Evolutionary conservation across 2,329 filamentous ascomycete genomes (phyloP).

Genomic region (Pseudogymnoascus verrucosus): DNA sequence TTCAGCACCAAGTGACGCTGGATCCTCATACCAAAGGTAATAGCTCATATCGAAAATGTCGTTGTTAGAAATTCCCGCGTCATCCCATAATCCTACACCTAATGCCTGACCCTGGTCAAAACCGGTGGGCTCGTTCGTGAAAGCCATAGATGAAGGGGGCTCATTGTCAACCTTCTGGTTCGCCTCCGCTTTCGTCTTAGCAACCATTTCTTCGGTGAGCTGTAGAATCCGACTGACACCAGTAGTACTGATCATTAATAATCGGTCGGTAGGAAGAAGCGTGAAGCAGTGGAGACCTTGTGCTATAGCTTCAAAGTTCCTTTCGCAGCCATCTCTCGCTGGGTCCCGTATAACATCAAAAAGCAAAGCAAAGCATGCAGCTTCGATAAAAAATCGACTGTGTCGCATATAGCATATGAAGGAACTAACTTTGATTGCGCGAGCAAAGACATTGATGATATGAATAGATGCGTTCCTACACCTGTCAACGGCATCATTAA

Average conservation of each 20-base stretch:
- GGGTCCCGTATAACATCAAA: slow-evolving; percentile 11
- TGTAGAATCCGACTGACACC: slow-evolving; percentile 9
- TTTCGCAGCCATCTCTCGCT: not conserved
- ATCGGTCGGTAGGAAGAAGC: not conserved
- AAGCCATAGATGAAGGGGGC: not conserved
- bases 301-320: slow-evolving; percentile 3
- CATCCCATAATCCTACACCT: slow-evolving; percentile 5
- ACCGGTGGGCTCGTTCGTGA: not conserved
- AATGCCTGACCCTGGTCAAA: not conserved
- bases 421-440: not conserved
- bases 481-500: not conserved
- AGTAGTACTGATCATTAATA: slow-evolving; percentile 9
- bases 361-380: slow-evolving; percentile 10
- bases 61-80: not conserved
- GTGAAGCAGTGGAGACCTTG: slow-evolving; percentile 10
- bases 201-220: not conserved
- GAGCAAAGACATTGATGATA: slow-evolving; percentile 8
- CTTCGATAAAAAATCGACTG: slow-evolving; percentile 12
- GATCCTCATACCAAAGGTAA: slow-evolving; percentile 13
- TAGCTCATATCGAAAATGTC: slow-evolving; percentile 9
- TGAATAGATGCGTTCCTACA: slow-evolving; percentile 1
- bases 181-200: not conserved
- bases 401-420: slow-evolving; percentile 7
- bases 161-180: not conserved
- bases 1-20: not conserved